Conservation (phyloP, 1,284 basidiomycete genomes). For the Cryptococcus sp. region DNA sequence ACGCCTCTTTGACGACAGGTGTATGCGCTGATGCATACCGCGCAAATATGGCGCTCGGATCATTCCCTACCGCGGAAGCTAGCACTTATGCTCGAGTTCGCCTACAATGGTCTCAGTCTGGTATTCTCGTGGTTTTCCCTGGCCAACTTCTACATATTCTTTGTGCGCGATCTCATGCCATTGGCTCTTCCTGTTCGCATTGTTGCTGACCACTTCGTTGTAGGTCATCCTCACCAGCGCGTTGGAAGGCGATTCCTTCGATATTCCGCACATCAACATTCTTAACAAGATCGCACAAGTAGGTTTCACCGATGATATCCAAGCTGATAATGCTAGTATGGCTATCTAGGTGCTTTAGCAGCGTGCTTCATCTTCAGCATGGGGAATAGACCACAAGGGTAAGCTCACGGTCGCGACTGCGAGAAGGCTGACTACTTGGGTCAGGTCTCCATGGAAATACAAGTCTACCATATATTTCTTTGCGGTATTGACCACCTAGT, state of each 20-base stretch:
- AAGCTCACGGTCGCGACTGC: slow-evolving; percentile 32
- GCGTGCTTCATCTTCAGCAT: slow-evolving; percentile 93
- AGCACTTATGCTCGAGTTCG: slow-evolving; percentile 73
- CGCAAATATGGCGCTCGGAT: slow-evolving; percentile 80
- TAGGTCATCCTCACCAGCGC: slow-evolving; percentile 85
- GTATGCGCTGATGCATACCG: slow-evolving; percentile 62
- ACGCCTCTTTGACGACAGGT: slow-evolving; percentile 37
- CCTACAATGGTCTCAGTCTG: slow-evolving; percentile 87
- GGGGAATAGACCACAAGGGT: slow-evolving; percentile 93
- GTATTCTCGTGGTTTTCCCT: slow-evolving; percentile 88
- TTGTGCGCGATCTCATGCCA: slow-evolving; percentile 63
- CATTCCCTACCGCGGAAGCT: slow-evolving; percentile 78
- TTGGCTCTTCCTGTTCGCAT: neutral
- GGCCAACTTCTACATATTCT: slow-evolving; percentile 95
- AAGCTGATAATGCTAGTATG: slow-evolving; percentile 62
- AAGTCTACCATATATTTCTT: slow-evolving; percentile 74
- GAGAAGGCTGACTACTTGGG: neutral
- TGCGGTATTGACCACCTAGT: slow-evolving; percentile 76
- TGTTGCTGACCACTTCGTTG: neutral
- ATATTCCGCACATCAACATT: slow-evolving; percentile 68
- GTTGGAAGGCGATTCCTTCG: slow-evolving; percentile 74
- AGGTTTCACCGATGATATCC: slow-evolving; percentile 24
- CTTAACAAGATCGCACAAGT: slow-evolving; percentile 80
- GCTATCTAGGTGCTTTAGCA: slow-evolving; percentile 79
- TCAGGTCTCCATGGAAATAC: slow-evolving; percentile 81